Evolutionary conservation across 2,329 filamentous ascomycete genomes (phyloP).

Genomic region (Whalleya microplaca): DNA sequence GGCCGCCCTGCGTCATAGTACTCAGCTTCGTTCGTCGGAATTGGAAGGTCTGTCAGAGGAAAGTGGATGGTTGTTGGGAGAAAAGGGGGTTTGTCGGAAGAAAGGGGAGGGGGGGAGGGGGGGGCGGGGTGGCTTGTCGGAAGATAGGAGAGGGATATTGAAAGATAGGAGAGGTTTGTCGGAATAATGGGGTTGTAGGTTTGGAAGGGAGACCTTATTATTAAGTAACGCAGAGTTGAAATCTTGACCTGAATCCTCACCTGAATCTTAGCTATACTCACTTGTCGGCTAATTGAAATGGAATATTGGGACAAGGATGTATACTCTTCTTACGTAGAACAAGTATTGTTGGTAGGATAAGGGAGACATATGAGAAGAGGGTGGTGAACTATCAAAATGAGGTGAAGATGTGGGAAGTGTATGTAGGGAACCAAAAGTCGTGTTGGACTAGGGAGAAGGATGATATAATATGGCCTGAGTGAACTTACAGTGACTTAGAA

Average conservation of each 20-base stretch:
- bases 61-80: not conserved
- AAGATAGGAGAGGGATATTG: not conserved
- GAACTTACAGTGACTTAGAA: too few relatives aligned
- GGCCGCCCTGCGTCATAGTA: constrained; percentile 3
- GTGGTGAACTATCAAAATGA: not conserved
- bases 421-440: too few relatives aligned
- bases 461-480: not conserved
- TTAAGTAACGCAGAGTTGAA: not conserved
- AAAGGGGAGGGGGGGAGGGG: not conserved
- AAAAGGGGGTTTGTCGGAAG: constrained; percentile 1
- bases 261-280: not conserved
- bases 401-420: too few relatives aligned
- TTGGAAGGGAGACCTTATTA: too few relatives aligned
- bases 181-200: not conserved
- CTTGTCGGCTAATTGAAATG: not conserved
- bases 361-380: not conserved
- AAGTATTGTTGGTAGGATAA: not conserved
- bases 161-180: not conserved
- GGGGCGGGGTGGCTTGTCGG: not conserved
- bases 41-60: not conserved
- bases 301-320: not conserved
- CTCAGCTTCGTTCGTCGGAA: not conserved
- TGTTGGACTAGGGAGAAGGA: not conserved
- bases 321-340: not conserved
- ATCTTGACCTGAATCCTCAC: not conserved